These are phyloP conservation scores for Diaporthe helianthi DNA, from an alignment of 2,329 filamentous ascomycete genomes.

Conservation along the genomic window DNA sequence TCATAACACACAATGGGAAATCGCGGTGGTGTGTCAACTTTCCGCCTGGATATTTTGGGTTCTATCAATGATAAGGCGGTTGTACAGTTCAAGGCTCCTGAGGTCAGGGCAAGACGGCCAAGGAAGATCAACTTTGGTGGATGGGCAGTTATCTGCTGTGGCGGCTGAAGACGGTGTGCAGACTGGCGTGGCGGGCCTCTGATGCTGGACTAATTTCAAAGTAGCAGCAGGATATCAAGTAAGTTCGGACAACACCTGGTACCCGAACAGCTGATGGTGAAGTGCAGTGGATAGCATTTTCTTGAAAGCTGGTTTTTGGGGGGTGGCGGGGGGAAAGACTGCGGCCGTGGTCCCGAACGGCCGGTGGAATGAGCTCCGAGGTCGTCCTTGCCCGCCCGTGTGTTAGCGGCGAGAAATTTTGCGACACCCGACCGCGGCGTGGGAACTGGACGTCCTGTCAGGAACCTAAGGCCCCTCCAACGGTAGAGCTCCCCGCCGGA, in stretches of 20 bases:
- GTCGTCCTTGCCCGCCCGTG: constrained; percentile 12
- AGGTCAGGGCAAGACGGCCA: too few relatives aligned
- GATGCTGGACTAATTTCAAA: neutral
- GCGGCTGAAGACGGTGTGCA: too few relatives aligned
- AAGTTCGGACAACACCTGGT: neutral
- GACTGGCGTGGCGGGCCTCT: neutral
- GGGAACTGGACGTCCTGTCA: constrained; percentile 9
- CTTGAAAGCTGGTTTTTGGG: too few relatives aligned
- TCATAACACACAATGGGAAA: neutral
- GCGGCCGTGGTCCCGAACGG: constrained; percentile 20
- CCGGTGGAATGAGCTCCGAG: constrained; percentile 23
- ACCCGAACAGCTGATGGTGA: neutral
- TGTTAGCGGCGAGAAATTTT: constrained; percentile 32
- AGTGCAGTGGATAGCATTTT: too few relatives aligned
- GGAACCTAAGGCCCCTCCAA: constrained; percentile 12
- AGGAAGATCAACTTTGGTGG: too few relatives aligned
- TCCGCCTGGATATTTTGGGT: neutral
- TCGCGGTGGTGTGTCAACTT: neutral
- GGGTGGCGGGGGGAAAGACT: constrained; percentile 10
- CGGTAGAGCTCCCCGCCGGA: constrained; percentile 23
- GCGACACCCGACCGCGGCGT: constrained; percentile 19
- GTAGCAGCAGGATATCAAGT: neutral
- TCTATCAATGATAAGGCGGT: neutral
- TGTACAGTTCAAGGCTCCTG: neutral
- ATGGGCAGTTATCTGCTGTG: neutral